Percentiles rank a stretch among this genome's conserved stretches.
Conservation (phyloP, 2,329 filamentous ascomycete species). For the Colletotrichum gloeosporioides region DNA sequence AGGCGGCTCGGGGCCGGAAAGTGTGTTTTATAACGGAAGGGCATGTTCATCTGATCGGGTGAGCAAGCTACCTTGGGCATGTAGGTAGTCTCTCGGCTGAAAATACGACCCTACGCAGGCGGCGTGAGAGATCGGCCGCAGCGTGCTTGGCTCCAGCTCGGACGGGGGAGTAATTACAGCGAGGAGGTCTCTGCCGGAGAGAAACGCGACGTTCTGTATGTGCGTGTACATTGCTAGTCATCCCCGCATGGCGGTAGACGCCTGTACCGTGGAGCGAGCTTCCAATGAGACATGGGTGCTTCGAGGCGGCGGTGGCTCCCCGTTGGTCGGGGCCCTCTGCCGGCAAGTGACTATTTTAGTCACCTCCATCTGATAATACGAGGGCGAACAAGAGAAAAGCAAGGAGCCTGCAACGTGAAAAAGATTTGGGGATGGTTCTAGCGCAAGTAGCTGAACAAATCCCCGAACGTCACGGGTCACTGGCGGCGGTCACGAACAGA, state of each 20-base stretch:
- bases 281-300: neutral
- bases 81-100: constrained; percentile 1
- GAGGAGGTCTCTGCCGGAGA: neutral
- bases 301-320: neutral
- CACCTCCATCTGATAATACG: constrained; percentile 3
- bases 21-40: constrained; percentile 14
- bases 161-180: neutral
- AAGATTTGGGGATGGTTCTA: neutral
- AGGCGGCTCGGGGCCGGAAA: neutral
- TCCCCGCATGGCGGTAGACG: neutral
- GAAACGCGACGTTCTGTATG: neutral
- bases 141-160: neutral
- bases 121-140: neutral
- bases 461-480: neutral
- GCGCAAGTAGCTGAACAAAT: neutral
- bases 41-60: neutral
- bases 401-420: neutral
- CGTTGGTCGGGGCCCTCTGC: neutral
- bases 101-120: neutral
- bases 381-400: constrained; percentile 7
- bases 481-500: neutral
- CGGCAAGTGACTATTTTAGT: neutral
- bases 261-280: neutral
- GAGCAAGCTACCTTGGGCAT: neutral
- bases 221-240: neutral